Evolutionary conservation across 805 yeast genomes (phyloP).

Genomic region (Suhomyces vadensis): DNA sequence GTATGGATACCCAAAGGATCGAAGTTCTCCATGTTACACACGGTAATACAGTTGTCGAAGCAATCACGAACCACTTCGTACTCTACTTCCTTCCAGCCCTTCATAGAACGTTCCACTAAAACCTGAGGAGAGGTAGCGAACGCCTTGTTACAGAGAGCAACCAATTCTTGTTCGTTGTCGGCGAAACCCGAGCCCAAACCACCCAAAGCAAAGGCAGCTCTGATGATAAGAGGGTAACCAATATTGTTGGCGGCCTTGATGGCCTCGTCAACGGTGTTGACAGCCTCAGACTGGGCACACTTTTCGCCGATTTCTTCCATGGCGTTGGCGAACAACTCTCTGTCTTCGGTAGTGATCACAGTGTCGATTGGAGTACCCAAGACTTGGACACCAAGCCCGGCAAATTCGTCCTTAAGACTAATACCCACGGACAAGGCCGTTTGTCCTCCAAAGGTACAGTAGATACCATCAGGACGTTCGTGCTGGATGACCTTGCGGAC

Average conservation of each 20-base stretch:
- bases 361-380: slow-evolving; percentile 97
- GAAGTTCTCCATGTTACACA: slow-evolving; percentile 98
- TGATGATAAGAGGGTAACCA: slow-evolving; percentile 92
- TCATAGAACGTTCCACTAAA: slow-evolving; percentile 92
- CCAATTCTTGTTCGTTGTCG: slow-evolving; percentile 77
- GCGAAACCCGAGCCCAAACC: slow-evolving; percentile 99
- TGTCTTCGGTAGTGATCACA: slow-evolving; percentile 95
- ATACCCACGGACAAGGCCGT: slow-evolving; percentile 97
- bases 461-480: slow-evolving; percentile 96
- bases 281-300: slow-evolving; percentile 92
- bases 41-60: slow-evolving; percentile 95
- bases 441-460: slow-evolving; percentile 98
- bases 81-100: slow-evolving; percentile 99
- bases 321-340: slow-evolving; percentile 91
- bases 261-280: slow-evolving; percentile 78
- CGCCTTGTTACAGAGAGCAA: slow-evolving; percentile 83
- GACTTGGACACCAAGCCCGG: slow-evolving; percentile 86
- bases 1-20: slow-evolving; percentile 99
- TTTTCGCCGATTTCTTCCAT: slow-evolving; percentile 95
- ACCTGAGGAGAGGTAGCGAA: slow-evolving; percentile 97
- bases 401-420: slow-evolving; percentile 92
- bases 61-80: slow-evolving; percentile 99
- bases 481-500: slow-evolving; percentile 92
- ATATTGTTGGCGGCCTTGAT: slow-evolving; percentile 78
- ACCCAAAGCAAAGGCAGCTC: slow-evolving; percentile 97